Evolutionary conservation across 2,329 filamentous ascomycete genomes (phyloP).

Genomic region (Cytospora mali): DNA sequence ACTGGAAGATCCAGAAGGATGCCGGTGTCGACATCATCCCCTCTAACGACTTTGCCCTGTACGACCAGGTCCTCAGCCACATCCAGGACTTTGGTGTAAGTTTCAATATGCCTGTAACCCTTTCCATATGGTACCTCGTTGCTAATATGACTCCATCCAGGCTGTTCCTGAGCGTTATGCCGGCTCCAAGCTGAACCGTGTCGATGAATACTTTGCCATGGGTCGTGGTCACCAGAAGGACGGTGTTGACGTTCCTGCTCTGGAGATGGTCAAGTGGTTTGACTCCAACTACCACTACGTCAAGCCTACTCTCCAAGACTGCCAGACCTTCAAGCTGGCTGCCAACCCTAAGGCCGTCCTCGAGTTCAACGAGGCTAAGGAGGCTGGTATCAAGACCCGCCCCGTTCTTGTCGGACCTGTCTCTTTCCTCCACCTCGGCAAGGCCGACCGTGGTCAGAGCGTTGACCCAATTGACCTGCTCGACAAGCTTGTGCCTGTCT

Average conservation of each 20-base stretch:
- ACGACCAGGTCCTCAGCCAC: conserved; percentile 96
- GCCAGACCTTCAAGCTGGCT: conserved; percentile 91
- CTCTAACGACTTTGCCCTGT: conserved; percentile 99
- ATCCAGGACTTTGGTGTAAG: conserved; percentile 96
- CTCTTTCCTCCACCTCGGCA: conserved; percentile 95
- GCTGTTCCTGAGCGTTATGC: conserved; percentile 92
- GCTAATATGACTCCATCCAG: conserved; percentile 46
- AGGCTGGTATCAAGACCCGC: conserved; percentile 88
- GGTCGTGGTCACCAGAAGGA: conserved; percentile 97
- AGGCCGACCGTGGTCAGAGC: conserved; percentile 93
- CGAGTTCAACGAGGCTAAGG: conserved; percentile 98
- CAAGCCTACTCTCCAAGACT: conserved; percentile 96
- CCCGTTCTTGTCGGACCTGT: conserved; percentile 95
- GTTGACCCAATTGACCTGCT: conserved; percentile 94
- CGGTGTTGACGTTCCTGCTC: conserved; percentile 85
- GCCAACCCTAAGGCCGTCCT: conserved; percentile 88
- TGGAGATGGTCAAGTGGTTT: conserved; percentile 99
- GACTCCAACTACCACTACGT: conserved; percentile 99
- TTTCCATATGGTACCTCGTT: background rate
- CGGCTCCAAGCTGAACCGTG: conserved; percentile 79
- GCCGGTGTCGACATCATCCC: conserved; percentile 97
- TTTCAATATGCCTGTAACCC: conserved; percentile 28
- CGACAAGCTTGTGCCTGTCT: conserved; percentile 90
- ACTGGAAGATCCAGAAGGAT: conserved; percentile 99
- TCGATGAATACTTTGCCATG: conserved; percentile 99